A percentile compares a stretch with the other conserved stretches of the same genome.
phyloP scores from a whole-genome alignment of 805 yeast genomes.

The Sungouiozyma ichnusensis region DNA sequence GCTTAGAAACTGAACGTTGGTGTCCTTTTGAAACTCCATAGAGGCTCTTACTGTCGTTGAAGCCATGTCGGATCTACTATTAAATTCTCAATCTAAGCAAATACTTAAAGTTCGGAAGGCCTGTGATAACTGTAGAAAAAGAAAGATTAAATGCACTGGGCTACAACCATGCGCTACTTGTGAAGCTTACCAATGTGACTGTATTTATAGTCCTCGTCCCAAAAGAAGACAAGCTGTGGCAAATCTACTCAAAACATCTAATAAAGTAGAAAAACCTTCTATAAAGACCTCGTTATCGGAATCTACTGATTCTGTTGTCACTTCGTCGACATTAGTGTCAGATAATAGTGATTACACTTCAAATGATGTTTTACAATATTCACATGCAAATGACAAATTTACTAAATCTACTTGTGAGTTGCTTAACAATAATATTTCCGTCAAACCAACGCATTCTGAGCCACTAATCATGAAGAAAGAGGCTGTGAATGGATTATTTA shows the following conservation, averaged over 20 bases:
- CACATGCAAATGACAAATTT: constrained; percentile 10
- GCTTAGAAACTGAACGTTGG: too few species aligned
- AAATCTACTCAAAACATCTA: not conserved
- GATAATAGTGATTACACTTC: not conserved
- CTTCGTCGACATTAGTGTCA: not conserved
- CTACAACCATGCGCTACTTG: constrained; percentile 25
- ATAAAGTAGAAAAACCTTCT: not conserved
- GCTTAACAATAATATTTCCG: not conserved
- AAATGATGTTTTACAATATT: constrained; percentile 2
- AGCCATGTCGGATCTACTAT: not conserved
- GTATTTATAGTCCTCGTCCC: constrained; percentile 10
- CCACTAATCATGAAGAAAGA: not conserved
- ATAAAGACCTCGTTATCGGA: not conserved
- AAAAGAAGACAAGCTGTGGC: not conserved
- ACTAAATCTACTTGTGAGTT: not conserved
- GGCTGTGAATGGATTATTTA: not conserved
- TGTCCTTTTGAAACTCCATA: not conserved
- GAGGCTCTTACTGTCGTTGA: not conserved
- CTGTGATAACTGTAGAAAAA: constrained; percentile 27
- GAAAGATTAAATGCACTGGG: constrained; percentile 29
- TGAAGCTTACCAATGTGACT: constrained; percentile 23
- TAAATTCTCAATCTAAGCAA: not conserved
- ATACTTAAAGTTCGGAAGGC: constrained; percentile 13
- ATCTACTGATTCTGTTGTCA: not conserved
- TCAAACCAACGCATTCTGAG: not conserved